A percentile compares a stretch with the other conserved stretches of the same genome.
Evolutionary conservation across 192 early-diverging fungal species (phyloP).

Genomic region (Lobosporangium transversale): DNA sequence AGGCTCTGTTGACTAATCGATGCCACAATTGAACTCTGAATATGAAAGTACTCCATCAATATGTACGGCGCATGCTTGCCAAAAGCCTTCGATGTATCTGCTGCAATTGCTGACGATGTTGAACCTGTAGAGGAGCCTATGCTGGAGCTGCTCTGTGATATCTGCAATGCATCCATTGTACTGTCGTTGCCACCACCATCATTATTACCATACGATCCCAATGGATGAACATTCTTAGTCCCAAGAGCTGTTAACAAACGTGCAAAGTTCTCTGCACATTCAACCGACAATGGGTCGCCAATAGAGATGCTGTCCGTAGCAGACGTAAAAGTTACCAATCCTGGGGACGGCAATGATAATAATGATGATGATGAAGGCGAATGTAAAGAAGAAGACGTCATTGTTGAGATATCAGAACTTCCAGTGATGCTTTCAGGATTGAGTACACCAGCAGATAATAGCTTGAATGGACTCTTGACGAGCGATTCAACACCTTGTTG

Average conservation of each 20-base stretch:
- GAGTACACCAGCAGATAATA: conserved; percentile 51
- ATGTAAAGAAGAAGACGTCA: too few relatives aligned
- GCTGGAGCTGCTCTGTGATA: background rate
- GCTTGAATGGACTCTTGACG: conserved; percentile 52
- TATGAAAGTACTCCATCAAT: conserved; percentile 65
- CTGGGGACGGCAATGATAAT: background rate
- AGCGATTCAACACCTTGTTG: conserved; percentile 32
- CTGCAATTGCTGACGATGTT: conserved; percentile 17
- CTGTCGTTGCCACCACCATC: background rate
- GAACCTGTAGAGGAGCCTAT: background rate
- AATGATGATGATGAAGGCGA: conserved; percentile 21
- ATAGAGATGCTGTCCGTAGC: background rate
- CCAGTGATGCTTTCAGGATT: conserved; percentile 24
- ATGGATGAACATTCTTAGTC: conserved; percentile 37
- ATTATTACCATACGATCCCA: conserved; percentile 20
- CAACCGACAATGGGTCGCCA: conserved; percentile 28
- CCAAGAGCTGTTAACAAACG: conserved; percentile 46
- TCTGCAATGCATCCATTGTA: background rate
- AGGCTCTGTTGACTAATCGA: conserved; percentile 52
- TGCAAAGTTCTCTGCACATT: conserved; percentile 46
- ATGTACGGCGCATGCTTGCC: conserved; percentile 61
- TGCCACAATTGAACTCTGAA: conserved; percentile 61
- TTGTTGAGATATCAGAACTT: too few relatives aligned
- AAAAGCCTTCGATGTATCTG: conserved; percentile 52
- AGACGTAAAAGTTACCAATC: background rate